Base-by-base conservation (phyloP, 495 filamentous ascomycete genomes). In the Evansstolkia leycettana region DNA sequence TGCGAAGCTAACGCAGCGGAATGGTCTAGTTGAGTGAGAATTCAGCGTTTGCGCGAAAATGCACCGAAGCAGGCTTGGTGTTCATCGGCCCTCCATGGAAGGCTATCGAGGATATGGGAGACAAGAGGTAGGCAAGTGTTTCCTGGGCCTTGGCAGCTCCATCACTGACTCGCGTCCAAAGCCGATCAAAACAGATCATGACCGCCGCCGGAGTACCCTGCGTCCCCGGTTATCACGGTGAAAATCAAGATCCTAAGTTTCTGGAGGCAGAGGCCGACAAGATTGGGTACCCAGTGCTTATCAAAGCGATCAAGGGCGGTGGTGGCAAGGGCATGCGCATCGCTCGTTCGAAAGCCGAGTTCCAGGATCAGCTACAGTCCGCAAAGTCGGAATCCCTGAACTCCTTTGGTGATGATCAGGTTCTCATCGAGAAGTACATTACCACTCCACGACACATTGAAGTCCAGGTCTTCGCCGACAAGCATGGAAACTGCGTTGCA, bases 321-420 rank as follows among this genome's bases (percentile, higher is more conserved):
- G 90, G 90, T 37, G 90, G 90, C 10, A 98, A 99, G 55, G 90
- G 90, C n/a, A 99, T 99, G 90, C 70, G 90, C n/a, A 95, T 96
- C 46, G 85, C 81, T 5, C 54, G 66, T 35, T 75, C 63, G 1
- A 75, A 82, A 19, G 67, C 69, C 1, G 87, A 89, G 40, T 96
- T 98, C 46, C 62, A 77, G 25, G 73, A 75, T 9, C 85, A 94
- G 51, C 58, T 99, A 16, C 69, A 73, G 35, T 92, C 84, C 17
- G 92, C 90, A 8, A 84, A 93, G 46, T 84, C 82, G 8, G 90
- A 99, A 57, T 83, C 88, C 0, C 68, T 70, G 45, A 93, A 84
- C 38, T 89, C 84, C 0, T 99, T 99, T 55, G 89, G 92, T 5
- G 87, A 94, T 45, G 86, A 95, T 55, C 75, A 84, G n/a, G 93